Evolutionary conservation across 805 yeast genomes (phyloP), one percentile per base, ranked within the genome.

Genomic region (Wickerhamiella hasegawae): DNA sequence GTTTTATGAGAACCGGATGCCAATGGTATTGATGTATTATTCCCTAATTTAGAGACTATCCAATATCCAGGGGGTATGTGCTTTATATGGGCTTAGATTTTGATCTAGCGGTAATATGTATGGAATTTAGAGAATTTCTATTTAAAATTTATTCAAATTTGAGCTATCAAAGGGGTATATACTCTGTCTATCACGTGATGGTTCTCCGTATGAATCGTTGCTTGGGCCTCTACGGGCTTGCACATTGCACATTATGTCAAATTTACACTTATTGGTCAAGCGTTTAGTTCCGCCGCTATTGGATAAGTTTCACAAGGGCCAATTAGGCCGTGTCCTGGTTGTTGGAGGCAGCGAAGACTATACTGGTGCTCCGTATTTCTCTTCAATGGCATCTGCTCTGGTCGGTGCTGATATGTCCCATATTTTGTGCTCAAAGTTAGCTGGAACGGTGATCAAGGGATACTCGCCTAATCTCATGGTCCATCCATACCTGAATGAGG

Each of bases 381-480:
- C 93, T 24, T 79, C 92, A 4, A 77, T 79, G 52, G 79, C 94
- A 1, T 71, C 93, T 1, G 80, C 93, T 2, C 57, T 78, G 25
- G 65, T 77, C 33, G 98, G 98, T 1, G 76, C 84, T 35, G 98
- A 87, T 52, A 63, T 90, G 59, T 69, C 87, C 25, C 97, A 87
- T 55, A 67, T 87, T 8, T 66, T 90, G n/a, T 90, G 97, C 58
- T 93, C 83, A 45, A 55, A 59, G 34, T 58, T 61, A 21, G 96
- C 96, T 1, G 85, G 81, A 0, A 58, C 76, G 0, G 76, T 82
- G 5, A 83, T 87, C 49, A 87, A 87, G 56, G 58, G 76, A 20
- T 90, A 90, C 56, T 71, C 92, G 5, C 97, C 98, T 0, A 84
- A 87, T 51, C 59, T 87, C 33, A 90, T 87, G 96, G 94, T 90